Evolutionary conservation across 1,284 basidiomycete species (phyloP).

Genomic region (Kalmanozyma brasiliensis): DNA sequence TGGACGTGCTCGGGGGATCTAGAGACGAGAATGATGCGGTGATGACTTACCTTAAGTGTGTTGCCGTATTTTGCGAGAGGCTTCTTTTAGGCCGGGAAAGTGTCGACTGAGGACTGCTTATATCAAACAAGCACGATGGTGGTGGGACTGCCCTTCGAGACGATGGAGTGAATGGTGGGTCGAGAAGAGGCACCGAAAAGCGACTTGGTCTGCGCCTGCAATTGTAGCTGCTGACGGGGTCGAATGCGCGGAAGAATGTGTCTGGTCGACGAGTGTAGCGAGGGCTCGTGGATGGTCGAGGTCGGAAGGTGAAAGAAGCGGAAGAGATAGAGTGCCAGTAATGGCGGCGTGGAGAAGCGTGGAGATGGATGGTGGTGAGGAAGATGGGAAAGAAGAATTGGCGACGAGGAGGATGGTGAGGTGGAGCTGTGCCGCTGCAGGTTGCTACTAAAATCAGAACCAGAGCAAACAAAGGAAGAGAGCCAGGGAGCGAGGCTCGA

Average conservation of each 20-base stretch:
- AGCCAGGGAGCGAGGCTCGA: no score
- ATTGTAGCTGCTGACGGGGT: neutral
- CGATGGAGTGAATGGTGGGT: neutral
- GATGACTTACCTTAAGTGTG: slow-evolving; percentile 21
- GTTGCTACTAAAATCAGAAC: neutral
- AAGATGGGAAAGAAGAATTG: slow-evolving; percentile 14
- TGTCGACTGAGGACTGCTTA: no score
- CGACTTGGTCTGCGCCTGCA: neutral
- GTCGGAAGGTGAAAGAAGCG: neutral
- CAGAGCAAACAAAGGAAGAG: neutral
- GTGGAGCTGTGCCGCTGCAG: neutral
- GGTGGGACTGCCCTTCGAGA: no score
- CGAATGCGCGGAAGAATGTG: no score
- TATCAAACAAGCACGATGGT: neutral
- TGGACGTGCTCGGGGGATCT: no score
- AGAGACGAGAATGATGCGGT: neutral
- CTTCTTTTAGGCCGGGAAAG: neutral
- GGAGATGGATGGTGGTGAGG: neutral
- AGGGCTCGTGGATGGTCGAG: no score
- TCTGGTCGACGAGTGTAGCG: no score
- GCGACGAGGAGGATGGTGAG: slow-evolving; percentile 11
- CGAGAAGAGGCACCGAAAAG: neutral
- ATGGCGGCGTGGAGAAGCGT: no score
- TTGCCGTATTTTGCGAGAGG: slow-evolving; percentile 5
- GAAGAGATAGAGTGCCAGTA: neutral